Evolutionary conservation across 345 rosid species (phyloP).

Genomic region (Tarenaya hassleriana): DNA sequence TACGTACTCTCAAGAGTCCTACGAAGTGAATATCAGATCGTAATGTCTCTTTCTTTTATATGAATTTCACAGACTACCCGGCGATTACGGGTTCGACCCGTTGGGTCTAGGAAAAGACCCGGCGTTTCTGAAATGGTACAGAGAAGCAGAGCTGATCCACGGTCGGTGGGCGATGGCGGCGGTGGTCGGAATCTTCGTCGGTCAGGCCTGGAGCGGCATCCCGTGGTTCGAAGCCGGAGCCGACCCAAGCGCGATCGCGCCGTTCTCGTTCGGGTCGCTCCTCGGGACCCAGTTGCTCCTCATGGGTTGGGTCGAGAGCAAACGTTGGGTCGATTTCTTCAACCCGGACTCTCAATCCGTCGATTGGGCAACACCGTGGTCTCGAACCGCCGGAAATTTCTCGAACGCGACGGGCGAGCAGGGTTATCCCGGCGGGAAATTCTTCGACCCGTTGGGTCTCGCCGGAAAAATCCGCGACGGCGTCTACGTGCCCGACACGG

Average conservation of each 20-base stretch:
- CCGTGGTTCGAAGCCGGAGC: constrained; percentile 99
- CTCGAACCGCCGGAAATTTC: constrained; percentile 79
- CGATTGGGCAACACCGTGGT: constrained; percentile 99
- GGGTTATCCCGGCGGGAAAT: constrained; percentile 96
- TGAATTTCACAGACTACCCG: constrained; percentile 63
- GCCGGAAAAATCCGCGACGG: constrained; percentile 69
- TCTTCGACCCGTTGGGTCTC: constrained; percentile 76
- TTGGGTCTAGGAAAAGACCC: too few species aligned
- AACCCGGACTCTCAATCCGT: constrained; percentile 88
- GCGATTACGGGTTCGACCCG: too few species aligned
- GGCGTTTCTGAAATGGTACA: constrained; percentile 92
- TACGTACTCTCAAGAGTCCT: too few species aligned
- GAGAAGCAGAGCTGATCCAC: constrained; percentile 96
- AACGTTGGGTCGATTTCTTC: constrained; percentile 97
- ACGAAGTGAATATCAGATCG: too few species aligned
- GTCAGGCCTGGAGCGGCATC: constrained; percentile 95
- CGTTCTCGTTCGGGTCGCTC: constrained; percentile 82
- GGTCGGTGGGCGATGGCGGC: constrained; percentile 98
- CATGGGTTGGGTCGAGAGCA: constrained; percentile 99
- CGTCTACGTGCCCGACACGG: constrained; percentile 62
- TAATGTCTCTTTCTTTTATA: too few species aligned
- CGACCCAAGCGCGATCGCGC: constrained; percentile 78
- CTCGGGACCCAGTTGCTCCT: constrained; percentile 86
- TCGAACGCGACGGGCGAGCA: constrained; percentile 84
- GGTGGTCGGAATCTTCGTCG: constrained; percentile 78